Percentiles rank a stretch among this genome's conserved stretches.
Evolutionary conservation across 306 rosid genomes (phyloP).

Genomic region (Corylus heterophylla): DNA sequence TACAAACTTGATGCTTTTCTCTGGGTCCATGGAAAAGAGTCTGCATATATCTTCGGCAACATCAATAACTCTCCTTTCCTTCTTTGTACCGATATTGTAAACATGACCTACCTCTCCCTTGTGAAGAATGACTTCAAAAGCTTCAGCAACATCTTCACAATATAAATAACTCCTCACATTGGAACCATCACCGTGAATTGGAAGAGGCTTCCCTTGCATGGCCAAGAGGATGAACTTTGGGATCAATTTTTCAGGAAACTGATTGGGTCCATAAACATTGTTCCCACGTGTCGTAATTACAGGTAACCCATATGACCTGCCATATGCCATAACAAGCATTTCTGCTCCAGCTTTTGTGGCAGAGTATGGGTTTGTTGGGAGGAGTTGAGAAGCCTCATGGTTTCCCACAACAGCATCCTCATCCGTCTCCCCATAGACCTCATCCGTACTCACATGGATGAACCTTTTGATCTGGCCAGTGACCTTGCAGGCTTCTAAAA

Average conservation of each 20-base stretch:
- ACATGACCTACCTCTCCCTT: slow-evolving; percentile 97
- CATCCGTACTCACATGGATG: slow-evolving; percentile 95
- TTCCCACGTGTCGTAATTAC: slow-evolving; percentile 92
- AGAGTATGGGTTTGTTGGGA: slow-evolving; percentile 90
- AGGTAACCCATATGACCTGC: slow-evolving; percentile 82
- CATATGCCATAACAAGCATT: slow-evolving; percentile 98
- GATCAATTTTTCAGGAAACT: slow-evolving; percentile 85
- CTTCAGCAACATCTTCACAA: slow-evolving; percentile 96
- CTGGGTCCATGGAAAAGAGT: slow-evolving; percentile 60
- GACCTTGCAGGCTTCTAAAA: slow-evolving; percentile 88
- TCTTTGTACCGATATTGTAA: slow-evolving; percentile 83
- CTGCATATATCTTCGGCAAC: slow-evolving; percentile 82
- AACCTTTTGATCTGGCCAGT: slow-evolving; percentile 90
- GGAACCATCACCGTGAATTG: slow-evolving; percentile 92
- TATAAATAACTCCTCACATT: slow-evolving; percentile 88
- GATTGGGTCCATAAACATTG: slow-evolving; percentile 91
- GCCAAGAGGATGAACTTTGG: slow-evolving; percentile 92
- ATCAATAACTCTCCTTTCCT: slow-evolving; percentile 87
- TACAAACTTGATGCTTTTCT: slow-evolving; percentile 72
- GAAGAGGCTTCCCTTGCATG: slow-evolving; percentile 84
- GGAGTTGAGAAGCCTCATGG: slow-evolving; percentile 92
- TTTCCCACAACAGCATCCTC: slow-evolving; percentile 92
- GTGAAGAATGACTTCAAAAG: slow-evolving; percentile 88
- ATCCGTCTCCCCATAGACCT: slow-evolving; percentile 93
- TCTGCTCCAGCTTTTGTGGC: slow-evolving; percentile 96